A percentile compares a stretch with the other conserved stretches of the same genome.
Evolutionary conservation across 106 monocot species (phyloP).

Genomic region (Phalaenopsis aphrodite): DNA sequence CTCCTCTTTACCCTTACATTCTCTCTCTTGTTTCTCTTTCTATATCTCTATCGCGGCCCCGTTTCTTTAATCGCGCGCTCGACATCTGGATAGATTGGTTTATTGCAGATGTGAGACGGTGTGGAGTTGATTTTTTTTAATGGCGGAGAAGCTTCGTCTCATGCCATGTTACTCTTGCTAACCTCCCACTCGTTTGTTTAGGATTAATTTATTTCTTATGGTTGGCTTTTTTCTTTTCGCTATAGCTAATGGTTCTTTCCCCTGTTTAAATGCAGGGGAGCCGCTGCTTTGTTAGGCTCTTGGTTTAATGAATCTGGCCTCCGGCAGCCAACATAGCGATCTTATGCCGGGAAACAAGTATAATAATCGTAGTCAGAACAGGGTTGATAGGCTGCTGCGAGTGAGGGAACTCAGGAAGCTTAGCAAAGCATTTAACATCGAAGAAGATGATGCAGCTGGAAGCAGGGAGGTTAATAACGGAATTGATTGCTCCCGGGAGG

Average conservation of each 20-base stretch:
- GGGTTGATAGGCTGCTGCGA: constrained; percentile 68
- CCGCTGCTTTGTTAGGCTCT: not conserved
- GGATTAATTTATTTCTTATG: not conserved
- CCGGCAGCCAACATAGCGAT: constrained; percentile 7
- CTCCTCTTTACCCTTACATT: not conserved
- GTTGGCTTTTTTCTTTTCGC: not conserved
- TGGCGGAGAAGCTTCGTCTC: not conserved
- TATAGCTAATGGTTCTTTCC: not conserved
- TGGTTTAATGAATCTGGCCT: constrained; percentile 24
- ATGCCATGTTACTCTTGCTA: not conserved
- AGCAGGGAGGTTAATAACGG: constrained; percentile 9
- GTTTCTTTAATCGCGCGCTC: not conserved
- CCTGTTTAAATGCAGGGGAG: constrained; percentile 18
- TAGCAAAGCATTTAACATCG: constrained; percentile 17
- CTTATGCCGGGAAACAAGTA: constrained; percentile 26
- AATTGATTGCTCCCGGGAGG: not conserved
- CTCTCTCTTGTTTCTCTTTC: constrained; percentile 1
- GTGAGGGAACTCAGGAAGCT: constrained; percentile 65
- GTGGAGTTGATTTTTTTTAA: not conserved
- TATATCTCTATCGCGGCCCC: constrained; percentile 3
- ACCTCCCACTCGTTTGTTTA: not conserved
- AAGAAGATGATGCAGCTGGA: not conserved
- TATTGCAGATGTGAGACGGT: not conserved
- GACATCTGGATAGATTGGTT: not conserved
- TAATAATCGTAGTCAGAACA: constrained; percentile 29